phyloP scores from a whole-genome alignment of 495 filamentous ascomycete species.

The Penicillium maclennaniae region DNA sequence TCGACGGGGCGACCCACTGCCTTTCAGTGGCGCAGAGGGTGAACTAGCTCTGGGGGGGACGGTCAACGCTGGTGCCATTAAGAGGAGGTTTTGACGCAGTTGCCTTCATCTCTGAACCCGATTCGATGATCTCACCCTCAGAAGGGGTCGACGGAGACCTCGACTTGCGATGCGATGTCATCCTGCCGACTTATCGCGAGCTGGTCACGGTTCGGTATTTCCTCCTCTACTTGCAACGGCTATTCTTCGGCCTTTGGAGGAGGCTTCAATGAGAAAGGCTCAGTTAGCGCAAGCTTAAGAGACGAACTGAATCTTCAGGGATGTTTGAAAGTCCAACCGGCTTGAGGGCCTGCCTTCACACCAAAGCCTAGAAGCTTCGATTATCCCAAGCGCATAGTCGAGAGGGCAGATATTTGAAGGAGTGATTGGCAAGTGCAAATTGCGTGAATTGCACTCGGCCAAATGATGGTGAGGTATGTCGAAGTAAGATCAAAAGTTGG shows the following conservation, averaged over 20 bases:
- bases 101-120: slow-evolving; percentile 65
- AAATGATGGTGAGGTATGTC: background rate
- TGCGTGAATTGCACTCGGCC: background rate
- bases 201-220: slow-evolving; percentile 2
- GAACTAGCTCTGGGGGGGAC: slow-evolving; percentile 58
- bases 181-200: slow-evolving; percentile 4
- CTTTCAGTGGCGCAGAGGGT: slow-evolving; percentile 39
- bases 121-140: slow-evolving; percentile 88
- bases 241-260: slow-evolving; percentile 24
- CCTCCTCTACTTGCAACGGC: slow-evolving; percentile 1
- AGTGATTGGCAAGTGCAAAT: background rate
- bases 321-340: slow-evolving; percentile 48
- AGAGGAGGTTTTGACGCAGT: slow-evolving; percentile 73
- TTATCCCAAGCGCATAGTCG: slow-evolving; percentile 19
- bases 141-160: slow-evolving; percentile 49
- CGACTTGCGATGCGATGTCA: slow-evolving; percentile 40
- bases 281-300: slow-evolving; percentile 31
- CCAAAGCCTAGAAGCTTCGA: slow-evolving; percentile 28
- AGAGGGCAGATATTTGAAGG: slow-evolving; percentile 1
- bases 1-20: slow-evolving; percentile 38
- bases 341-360: slow-evolving; percentile 38
- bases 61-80: slow-evolving; percentile 72
- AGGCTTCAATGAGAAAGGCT: slow-evolving; percentile 19
- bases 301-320: slow-evolving; percentile 21
- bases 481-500: background rate